These are phyloP conservation scores for Breynia disticha DNA, from an alignment of 441 rosid genomes.

Conservation along the genomic window DNA sequence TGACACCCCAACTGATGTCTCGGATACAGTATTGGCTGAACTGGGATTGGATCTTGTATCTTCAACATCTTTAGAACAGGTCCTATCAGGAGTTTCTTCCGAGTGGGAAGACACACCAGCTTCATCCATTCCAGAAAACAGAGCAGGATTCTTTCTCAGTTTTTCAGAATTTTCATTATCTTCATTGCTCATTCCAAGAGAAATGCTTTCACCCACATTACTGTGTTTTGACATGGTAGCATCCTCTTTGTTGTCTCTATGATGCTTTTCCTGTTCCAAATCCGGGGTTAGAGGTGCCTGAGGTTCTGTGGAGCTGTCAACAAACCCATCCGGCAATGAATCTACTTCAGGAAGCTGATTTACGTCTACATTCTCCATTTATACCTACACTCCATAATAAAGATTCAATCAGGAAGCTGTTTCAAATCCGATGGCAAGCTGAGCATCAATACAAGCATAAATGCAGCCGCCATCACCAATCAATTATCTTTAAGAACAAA, in stretches of 20 bases:
- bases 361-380: slow-evolving; percentile 55
- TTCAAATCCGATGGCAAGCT: background rate
- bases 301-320: slow-evolving; percentile 57
- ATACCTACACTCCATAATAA: slow-evolving; percentile 9
- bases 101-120: slow-evolving; percentile 33
- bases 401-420: background rate
- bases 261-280: slow-evolving; percentile 33
- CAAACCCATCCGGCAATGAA: slow-evolving; percentile 87
- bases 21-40: slow-evolving; percentile 18
- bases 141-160: slow-evolving; percentile 49
- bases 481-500: too few species aligned
- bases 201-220: slow-evolving; percentile 18
- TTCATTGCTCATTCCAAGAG: slow-evolving; percentile 16
- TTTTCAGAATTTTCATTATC: slow-evolving; percentile 37
- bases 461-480: too few species aligned
- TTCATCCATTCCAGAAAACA: slow-evolving; percentile 41
- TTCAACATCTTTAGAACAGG: slow-evolving; percentile 22
- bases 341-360: slow-evolving; percentile 85
- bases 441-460: background rate
- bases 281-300: slow-evolving; percentile 39
- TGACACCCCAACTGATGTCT: slow-evolving; percentile 19
- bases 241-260: slow-evolving; percentile 22
- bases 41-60: slow-evolving; percentile 10
- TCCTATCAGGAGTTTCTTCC: slow-evolving; percentile 19
- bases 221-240: slow-evolving; percentile 12